These are phyloP conservation scores for Debaryomyces maramus DNA, from an alignment of 805 yeast genomes.

Conservation along the genomic window DNA sequence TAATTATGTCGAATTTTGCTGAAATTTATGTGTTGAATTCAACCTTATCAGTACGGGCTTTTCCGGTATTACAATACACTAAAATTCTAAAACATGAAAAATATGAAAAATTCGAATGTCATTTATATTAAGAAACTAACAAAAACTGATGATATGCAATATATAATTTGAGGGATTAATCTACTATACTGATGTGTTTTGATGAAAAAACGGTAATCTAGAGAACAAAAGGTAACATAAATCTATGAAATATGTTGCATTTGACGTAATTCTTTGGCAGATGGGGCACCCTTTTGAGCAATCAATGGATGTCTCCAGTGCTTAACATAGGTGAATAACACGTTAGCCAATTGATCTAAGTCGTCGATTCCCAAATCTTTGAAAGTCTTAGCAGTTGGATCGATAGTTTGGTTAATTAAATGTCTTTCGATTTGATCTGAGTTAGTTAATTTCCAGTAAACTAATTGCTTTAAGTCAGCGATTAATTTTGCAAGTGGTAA, in stretches of 20 bases:
- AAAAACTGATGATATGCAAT: conserved; percentile 2
- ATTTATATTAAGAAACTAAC: conserved; percentile 1
- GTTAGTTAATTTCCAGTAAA: conserved; percentile 52
- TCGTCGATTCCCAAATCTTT: conserved; percentile 66
- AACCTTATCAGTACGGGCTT: conserved; percentile 1
- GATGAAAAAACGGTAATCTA: no score
- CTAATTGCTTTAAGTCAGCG: conserved; percentile 43
- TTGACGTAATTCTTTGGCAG: conserved; percentile 45
- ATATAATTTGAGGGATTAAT: not conserved
- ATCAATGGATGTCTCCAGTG: conserved; percentile 53
- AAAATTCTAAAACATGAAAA: no score
- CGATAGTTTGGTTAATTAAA: conserved; percentile 63
- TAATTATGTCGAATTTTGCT: no score
- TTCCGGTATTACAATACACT: no score
- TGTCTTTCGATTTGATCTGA: conserved; percentile 77
- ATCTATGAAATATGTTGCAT: conserved; percentile 42
- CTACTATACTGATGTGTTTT: not conserved
- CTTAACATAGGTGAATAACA: conserved; percentile 45
- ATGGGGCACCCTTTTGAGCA: conserved; percentile 45
- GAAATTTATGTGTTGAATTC: no score
- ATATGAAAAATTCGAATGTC: no score
- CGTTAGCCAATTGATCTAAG: conserved; percentile 41
- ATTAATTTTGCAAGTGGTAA: conserved; percentile 45
- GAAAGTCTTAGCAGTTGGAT: conserved; percentile 61
- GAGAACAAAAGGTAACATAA: not conserved